Percentiles rank a stretch among this genome's conserved stretches.
These are phyloP conservation scores for Brassica incana DNA, from an alignment of 345 rosid species.

Conservation along the genomic window DNA sequence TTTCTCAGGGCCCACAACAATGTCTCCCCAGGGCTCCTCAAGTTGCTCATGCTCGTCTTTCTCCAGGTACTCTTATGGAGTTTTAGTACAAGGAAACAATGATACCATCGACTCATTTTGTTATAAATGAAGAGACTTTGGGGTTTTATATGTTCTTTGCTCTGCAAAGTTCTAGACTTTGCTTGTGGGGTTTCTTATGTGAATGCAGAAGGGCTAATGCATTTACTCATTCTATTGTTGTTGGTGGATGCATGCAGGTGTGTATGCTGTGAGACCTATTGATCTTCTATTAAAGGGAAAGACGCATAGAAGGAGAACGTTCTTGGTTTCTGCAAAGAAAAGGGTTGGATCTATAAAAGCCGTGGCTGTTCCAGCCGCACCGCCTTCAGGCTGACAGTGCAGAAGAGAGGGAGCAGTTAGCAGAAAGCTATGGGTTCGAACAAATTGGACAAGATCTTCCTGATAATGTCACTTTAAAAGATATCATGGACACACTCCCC, in stretches of 20 bases:
- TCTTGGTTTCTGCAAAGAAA: slow-evolving; percentile 38
- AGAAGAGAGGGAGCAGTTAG: slow-evolving; percentile 62
- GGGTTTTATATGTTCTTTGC: not conserved
- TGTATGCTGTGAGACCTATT: slow-evolving; percentile 49
- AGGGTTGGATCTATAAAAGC: slow-evolving; percentile 50
- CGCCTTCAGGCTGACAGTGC: slow-evolving; percentile 56
- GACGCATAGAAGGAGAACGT: slow-evolving; percentile 31
- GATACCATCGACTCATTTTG: not conserved
- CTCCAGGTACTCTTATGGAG: slow-evolving; percentile 51
- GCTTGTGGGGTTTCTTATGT: not conserved
- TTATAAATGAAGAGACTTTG: not conserved
- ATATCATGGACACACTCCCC: slow-evolving; percentile 78
- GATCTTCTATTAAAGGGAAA: slow-evolving; percentile 44
- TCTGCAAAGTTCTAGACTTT: slow-evolving; percentile 11
- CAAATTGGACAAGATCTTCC: slow-evolving; percentile 92
- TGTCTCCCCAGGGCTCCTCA: slow-evolving; percentile 49
- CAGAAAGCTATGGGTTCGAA: slow-evolving; percentile 77
- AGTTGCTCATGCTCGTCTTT: slow-evolving; percentile 45
- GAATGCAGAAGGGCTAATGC: not conserved
- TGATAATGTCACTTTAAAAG: slow-evolving; percentile 66
- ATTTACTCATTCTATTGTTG: not conserved
- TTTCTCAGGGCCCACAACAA: slow-evolving; percentile 59
- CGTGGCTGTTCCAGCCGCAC: slow-evolving; percentile 65
- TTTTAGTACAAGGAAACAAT: not conserved
- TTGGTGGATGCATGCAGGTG: slow-evolving; percentile 47